Evolutionary conservation across 306 rosid species (phyloP).

Genomic region (Crataegus laevigata): DNA sequence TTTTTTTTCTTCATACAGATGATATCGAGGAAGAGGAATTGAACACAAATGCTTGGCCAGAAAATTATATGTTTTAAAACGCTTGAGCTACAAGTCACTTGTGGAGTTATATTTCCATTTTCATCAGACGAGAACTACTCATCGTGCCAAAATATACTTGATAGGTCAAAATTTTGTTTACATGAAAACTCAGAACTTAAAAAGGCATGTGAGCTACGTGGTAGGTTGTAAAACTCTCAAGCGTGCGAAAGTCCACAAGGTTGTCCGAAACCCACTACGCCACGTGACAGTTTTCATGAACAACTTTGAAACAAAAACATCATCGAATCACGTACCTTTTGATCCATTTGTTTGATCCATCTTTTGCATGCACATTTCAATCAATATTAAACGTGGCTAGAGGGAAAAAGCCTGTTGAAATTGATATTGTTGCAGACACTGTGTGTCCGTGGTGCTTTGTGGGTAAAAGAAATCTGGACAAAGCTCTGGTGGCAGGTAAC

Average conservation of each 20-base stretch:
- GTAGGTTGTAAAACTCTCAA: not conserved
- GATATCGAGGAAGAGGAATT: no score
- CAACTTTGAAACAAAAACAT: not conserved
- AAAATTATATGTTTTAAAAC: not conserved
- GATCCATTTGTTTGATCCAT: not conserved
- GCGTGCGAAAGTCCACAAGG: not conserved
- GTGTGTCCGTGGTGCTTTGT: constrained; percentile 88
- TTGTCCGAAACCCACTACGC: not conserved
- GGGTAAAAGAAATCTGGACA: constrained; percentile 71
- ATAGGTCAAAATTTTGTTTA: no score
- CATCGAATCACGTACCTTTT: not conserved
- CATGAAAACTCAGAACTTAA: no score
- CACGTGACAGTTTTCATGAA: not conserved
- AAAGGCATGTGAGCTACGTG: not conserved
- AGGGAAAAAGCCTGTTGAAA: constrained; percentile 44
- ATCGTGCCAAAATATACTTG: no score
- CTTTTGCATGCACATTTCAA: not conserved
- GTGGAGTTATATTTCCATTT: no score
- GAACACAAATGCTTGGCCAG: not conserved
- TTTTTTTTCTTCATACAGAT: no score
- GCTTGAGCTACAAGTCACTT: not conserved
- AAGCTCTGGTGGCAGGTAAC: constrained; percentile 53
- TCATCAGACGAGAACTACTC: no score
- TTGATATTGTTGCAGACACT: constrained; percentile 65
- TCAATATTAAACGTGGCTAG: constrained; percentile 33